phyloP scores from a whole-genome alignment of 495 filamentous ascomycete genomes.

The Aspergillus carlsbadensis region DNA sequence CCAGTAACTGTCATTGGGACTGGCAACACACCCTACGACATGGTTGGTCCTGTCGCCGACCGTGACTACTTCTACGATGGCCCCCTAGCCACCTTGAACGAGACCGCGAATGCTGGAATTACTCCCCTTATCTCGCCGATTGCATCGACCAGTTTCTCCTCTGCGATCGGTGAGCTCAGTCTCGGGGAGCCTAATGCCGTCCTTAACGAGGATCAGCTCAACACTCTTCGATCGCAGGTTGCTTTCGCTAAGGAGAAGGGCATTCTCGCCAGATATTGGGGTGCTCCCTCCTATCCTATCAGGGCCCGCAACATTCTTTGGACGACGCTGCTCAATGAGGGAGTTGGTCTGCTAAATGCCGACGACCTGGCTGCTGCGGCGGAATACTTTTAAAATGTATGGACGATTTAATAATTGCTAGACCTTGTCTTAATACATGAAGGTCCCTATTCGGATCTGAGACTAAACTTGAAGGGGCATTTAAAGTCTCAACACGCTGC shows the following conservation, averaged over 20 bases:
- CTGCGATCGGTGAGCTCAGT: constrained; percentile 40
- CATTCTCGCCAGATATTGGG: constrained; percentile 72
- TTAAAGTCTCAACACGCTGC: neutral
- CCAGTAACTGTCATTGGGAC: constrained; percentile 79
- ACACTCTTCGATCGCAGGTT: constrained; percentile 59
- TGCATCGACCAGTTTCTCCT: constrained; percentile 46
- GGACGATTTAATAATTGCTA: neutral
- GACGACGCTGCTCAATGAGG: constrained; percentile 64
- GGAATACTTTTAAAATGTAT: constrained; percentile 30
- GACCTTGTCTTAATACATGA: neutral
- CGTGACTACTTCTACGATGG: constrained; percentile 66
- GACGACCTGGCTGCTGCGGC: constrained; percentile 67
- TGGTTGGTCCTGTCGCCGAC: constrained; percentile 46
- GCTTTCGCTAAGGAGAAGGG: constrained; percentile 59
- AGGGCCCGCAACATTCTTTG: constrained; percentile 67
- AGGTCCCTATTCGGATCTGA: neutral
- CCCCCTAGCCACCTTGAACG: constrained; percentile 47
- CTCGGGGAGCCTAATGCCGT: constrained; percentile 25
- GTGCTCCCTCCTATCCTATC: constrained; percentile 65
- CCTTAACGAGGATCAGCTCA: constrained; percentile 51
- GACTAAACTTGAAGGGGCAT: neutral
- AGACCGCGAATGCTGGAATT: constrained; percentile 41
- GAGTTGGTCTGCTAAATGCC: constrained; percentile 71
- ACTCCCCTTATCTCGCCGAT: constrained; percentile 50
- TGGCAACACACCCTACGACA: constrained; percentile 71